A percentile compares a stretch with the other conserved stretches of the same genome.
Conservation (phyloP, 371 early-diverging fungal genomes). For the Choanephora cucurbitarum region DNA sequence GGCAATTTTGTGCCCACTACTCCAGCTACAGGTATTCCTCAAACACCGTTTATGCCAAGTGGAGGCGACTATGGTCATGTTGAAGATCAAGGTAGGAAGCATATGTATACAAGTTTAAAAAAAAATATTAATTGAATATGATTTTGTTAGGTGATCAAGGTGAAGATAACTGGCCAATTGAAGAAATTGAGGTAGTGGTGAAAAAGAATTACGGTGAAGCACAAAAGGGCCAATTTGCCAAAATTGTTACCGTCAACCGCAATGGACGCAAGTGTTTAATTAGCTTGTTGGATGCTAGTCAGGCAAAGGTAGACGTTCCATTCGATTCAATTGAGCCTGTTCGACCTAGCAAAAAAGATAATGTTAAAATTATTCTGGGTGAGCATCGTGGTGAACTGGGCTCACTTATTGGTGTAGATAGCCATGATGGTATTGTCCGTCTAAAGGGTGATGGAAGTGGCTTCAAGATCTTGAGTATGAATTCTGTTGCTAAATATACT, state of each 20-base stretch:
- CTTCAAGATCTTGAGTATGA: slow-evolving; percentile 66
- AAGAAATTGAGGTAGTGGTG: slow-evolving; percentile 66
- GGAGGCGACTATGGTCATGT: slow-evolving; percentile 54
- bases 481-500: slow-evolving; percentile 61
- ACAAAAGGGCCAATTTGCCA: slow-evolving; percentile 46
- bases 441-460: slow-evolving; percentile 58
- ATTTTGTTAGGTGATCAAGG: slow-evolving; percentile 20
- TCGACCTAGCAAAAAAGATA: slow-evolving; percentile 78
- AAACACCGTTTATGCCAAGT: slow-evolving; percentile 68
- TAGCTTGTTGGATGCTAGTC: slow-evolving; percentile 24
- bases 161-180: slow-evolving; percentile 63
- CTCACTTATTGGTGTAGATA: slow-evolving; percentile 79
- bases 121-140: background rate
- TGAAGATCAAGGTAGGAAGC: slow-evolving; percentile 41
- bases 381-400: slow-evolving; percentile 75
- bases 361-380: slow-evolving; percentile 75
- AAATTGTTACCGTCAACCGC: slow-evolving; percentile 52
- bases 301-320: slow-evolving; percentile 37
- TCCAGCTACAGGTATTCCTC: slow-evolving; percentile 57
- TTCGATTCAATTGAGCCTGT: slow-evolving; percentile 67
- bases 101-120: background rate
- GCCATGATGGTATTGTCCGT: slow-evolving; percentile 80
- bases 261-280: slow-evolving; percentile 49
- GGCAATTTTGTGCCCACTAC: slow-evolving; percentile 53
- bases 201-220: slow-evolving; percentile 36